These are phyloP conservation scores for Adansonia rubrostipa DNA, from an alignment of 441 rosid genomes.

Conservation along the genomic window DNA sequence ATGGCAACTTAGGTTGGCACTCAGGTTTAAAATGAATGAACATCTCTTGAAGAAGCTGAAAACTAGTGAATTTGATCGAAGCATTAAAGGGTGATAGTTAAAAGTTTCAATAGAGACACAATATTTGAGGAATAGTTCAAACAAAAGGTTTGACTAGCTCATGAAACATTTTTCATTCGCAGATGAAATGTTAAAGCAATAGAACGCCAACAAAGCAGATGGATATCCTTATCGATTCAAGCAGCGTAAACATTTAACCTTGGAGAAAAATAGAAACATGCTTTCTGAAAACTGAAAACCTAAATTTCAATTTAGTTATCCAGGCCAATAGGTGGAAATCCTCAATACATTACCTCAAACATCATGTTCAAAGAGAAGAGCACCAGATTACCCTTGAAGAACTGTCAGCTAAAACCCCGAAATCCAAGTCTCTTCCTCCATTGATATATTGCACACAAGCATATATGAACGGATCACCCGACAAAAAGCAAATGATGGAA, in stretches of 20 bases:
- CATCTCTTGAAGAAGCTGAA: neutral
- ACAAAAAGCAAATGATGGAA: slow-evolving; percentile 20
- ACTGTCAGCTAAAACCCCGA: slow-evolving; percentile 20
- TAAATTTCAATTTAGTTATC: slow-evolving; percentile 11
- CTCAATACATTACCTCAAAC: slow-evolving; percentile 11
- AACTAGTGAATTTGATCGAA: neutral
- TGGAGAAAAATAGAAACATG: neutral
- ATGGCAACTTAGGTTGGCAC: neutral
- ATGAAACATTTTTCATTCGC: neutral
- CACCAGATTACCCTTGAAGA: slow-evolving; percentile 22
- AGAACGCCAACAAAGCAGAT: neutral
- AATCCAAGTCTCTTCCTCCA: slow-evolving; percentile 19
- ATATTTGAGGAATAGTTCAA: neutral
- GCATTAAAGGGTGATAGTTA: neutral
- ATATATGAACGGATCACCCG: slow-evolving; percentile 28
- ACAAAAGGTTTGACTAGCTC: neutral
- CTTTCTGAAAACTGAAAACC: slow-evolving; percentile 21
- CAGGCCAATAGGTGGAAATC: neutral
- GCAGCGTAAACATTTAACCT: neutral
- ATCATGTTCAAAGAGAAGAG: neutral
- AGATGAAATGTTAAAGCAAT: neutral
- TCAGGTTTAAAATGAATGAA: slow-evolving; percentile 18
- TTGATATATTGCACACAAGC: neutral
- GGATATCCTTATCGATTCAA: neutral
- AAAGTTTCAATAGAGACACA: neutral